Base-by-base conservation (phyloP, 2,329 filamentous ascomycete genomes). In the Fusarium piperis region DNA sequence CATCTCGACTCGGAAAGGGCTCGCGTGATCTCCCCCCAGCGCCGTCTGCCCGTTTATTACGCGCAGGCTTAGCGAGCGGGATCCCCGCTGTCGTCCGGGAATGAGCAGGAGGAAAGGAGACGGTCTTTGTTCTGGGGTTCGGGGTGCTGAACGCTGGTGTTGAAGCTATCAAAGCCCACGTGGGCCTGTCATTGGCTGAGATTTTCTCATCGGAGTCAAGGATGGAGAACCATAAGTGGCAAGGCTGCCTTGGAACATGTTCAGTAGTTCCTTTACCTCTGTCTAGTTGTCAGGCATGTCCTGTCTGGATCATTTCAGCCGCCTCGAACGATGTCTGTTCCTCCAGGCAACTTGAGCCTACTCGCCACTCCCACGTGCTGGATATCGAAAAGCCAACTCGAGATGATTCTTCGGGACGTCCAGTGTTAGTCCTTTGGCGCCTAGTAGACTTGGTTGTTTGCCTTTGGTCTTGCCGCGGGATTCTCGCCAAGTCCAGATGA, bases 131-230 rank as follows among this genome's bases (percentile, higher is more conserved):
- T 61, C 59, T 44, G 41, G 58, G 12, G 48, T 15, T 55, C 18
- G 46, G 33, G 39, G 58, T 30, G 58, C 58, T 35, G 15, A 7
- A 44, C 13, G 44, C 23, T 18, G 28, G 44, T 16, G 18, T 41
- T 55, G 23, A 39, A 13, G 38, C 20, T 20, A 6, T 48, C 59
- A 6, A 12, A 38, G 33, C 23, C 57, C 48, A 62, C 58, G 51
- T 62, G 62, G 39, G 56, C 32, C 16, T 39, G 12, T 10, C n/a
- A 65, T 65, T 65, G 51, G 48, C 51, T 39, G 10, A 51, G 16
- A 11, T 12, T 32, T 6, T 15, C 11, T 26, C 23, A 33, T 41
- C 26, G 35, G 6, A 16, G 33, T 41, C 46, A 8, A 26, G 23
- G 32, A 62, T 44, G 18, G 23, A 35, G 46, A 41, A 38, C 16